Base-by-base conservation (phyloP, 164 flowering plant genomes). In the Protea cynaroides region DNA sequence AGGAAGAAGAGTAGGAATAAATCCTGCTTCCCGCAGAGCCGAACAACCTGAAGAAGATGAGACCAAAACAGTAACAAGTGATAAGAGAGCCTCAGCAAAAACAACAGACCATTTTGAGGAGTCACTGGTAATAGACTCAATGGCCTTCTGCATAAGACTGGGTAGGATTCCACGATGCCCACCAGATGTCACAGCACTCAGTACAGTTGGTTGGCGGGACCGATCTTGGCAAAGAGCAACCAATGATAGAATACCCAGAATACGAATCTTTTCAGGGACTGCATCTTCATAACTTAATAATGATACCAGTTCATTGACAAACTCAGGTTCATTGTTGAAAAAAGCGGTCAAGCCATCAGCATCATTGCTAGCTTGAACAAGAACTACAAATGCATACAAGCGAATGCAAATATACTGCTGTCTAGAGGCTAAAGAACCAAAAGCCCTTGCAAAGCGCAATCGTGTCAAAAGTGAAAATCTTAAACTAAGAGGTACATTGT, bases 31-130 rank as follows among this genome's bases (percentile, higher is more conserved):
- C 24, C 96, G 86, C 82, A 90, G 77, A 49, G 98, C 96, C 25
- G 93, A 82, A 71, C 96, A 88, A 62, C 96, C 96, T 1, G 92
- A 85, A 55, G 98, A 88, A 37, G 97, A 83, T 46, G 97, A 90
- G 44, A 90, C 97, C 80, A 90, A 78, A 69, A 82, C 86, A 60
- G 96, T 86, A 36, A 93, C 90, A 57, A 93, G 87, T 38, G 96
- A 86, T 63, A 90, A 72, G 37, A 93, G 79, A 53, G 98, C 83
- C 80, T 93, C 98, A 3, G 94, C 92, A 78, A 87, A 88, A 65
- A 79, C 84, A 60, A 87, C 81, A 65, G 94, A 86, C 87, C 90
- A 81, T 65, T 85, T 86, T 62, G 92, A 85, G 61, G 86, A 66
- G 65, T 76, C 76, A 65, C 73, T 74, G 58, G 74, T 71, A 59